Evolutionary conservation across 805 yeast species (phyloP), one percentile per base, ranked within the genome.

Genomic region (Komagataella kurtzmanii): DNA sequence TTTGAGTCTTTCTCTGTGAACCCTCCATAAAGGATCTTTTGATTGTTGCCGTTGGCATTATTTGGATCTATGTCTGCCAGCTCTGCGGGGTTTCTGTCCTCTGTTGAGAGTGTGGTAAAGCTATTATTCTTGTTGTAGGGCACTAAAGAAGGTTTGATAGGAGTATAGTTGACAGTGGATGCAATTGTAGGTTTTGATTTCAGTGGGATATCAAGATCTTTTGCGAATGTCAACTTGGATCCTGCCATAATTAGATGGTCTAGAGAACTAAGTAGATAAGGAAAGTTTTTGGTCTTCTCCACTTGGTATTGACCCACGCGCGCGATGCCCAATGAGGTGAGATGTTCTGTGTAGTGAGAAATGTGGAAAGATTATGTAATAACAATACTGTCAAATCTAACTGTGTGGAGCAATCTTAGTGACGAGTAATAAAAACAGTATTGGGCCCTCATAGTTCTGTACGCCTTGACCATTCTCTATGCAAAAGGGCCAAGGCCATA

Each of bases 91-190:
- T 18, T 48, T 49, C 50, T 46, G 48, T 45, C 21, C 45, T 44
- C 17, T 19, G 44, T 44, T 30, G 52, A 56, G 7, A 45, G 45
- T 7, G 58, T 57, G 14, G 46, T 51, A 18, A 51, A 57, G 10
- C 54, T 50, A 23, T 46, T 54, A 40, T 51, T 55, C 17, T 58
- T 54, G 21, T 56, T 56, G 44, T 56, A 54, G n/a, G 55, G 53
- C 44, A 24, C 43, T 17, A 47, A 18, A 6, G 49, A 23, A 36
- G 46, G 44, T 44, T 54, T 36, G 2, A 47, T 50, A 24, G 46
- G 45, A 23, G 17, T 46, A 47, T 46, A 51, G 21, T 50, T 49
- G 19, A 46, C 46, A 23, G 52, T 50, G 44, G 52, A 17, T 45
- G 46, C 46, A 12, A 19, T 21, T 47, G 43, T 17, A 10, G 43